Evolutionary conservation across 768 basidiomycete genomes (phyloP), one percentile per base, ranked within the genome.

Genomic region (Chalciporus pseudorubinellus): DNA sequence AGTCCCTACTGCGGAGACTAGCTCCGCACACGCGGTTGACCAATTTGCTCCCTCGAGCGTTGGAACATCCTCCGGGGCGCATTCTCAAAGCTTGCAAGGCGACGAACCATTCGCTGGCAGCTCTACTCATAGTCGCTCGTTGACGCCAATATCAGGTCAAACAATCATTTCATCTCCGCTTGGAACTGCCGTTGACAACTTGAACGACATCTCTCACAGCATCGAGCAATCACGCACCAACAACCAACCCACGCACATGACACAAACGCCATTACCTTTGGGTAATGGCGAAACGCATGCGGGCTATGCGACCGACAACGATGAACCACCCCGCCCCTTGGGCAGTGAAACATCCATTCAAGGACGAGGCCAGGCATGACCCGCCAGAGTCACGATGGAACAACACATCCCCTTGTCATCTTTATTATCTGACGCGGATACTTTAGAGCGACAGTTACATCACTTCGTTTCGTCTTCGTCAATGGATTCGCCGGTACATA

Each of bases 381-480:
- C 22, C 45, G 44, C 34, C 40, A 62, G 52, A 53, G 38, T 52
- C 39, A 52, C 52, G 20, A 56, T 48, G 46, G 59, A 58, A 56
- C 53, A 56, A 59, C 50, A 52, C 55, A 58, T 53, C 29, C 39
- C 56, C 46, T 61, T 66, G 26, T 55, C 66, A 53, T 50, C 68
- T 44, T 70, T 67, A 24, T 52, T 62, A 39, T 62, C 59, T 40
- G 62, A 61, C 50, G 46, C 52, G 44, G 55, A 64, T 53, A 50
- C 52, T 51, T 50, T 58, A 59, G 59, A 53, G 47, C 57, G 54
- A 28, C 49, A 46, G 42, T 63, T 68, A 50, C 80, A 77, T 59
- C 75, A 74, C 49, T 64, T 69, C 42, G 64, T 78, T 34, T 73
- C 73, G 36, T 78, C 79, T 45, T 75, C 77, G 24, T 74, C 74